These are phyloP conservation scores for Brasenia schreberi DNA, from an alignment of 164 flowering plant species.

Conservation along the genomic window DNA sequence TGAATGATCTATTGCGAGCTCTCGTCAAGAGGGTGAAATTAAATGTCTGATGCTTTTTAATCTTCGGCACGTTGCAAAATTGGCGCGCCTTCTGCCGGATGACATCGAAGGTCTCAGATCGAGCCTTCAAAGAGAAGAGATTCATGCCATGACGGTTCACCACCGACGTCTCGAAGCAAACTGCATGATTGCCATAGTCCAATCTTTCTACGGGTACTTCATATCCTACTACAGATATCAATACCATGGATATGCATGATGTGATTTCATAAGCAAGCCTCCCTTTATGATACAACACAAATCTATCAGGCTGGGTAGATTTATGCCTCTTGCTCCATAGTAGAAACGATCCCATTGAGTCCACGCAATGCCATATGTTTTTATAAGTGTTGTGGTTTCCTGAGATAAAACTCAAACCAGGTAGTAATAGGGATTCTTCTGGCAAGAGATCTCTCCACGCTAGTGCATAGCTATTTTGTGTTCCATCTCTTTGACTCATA, in stretches of 20 bases:
- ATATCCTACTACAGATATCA: slow-evolving; percentile 7
- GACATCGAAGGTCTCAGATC: slow-evolving; percentile 8
- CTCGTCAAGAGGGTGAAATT: too few species aligned
- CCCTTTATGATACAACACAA: slow-evolving; percentile 6
- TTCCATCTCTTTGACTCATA: too few species aligned
- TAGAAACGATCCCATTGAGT: slow-evolving; percentile 5
- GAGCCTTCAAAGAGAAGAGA: slow-evolving; percentile 6
- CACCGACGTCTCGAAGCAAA: too few species aligned
- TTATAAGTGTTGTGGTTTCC: slow-evolving; percentile 7
- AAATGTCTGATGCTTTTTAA: too few species aligned
- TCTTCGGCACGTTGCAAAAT: slow-evolving; percentile 1
- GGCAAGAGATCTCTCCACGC: too few species aligned
- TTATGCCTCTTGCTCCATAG: slow-evolving; percentile 5
- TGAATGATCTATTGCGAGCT: too few species aligned
- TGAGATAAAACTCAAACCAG: slow-evolving; percentile 4
- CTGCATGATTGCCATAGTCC: slow-evolving; percentile 1
- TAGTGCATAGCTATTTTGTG: too few species aligned
- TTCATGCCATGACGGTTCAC: slow-evolving; percentile 3
- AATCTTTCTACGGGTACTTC: neutral
- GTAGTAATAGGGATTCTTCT: neutral
- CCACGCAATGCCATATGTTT: slow-evolving; percentile 11
- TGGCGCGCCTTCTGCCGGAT: slow-evolving; percentile 7
- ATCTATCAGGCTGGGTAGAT: slow-evolving; percentile 2
- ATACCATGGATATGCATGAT: slow-evolving; percentile 2
- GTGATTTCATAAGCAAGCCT: slow-evolving; percentile 1